These are phyloP conservation scores for Mortierella sp. DNA, from an alignment of 371 early-diverging fungal genomes.

Conservation along the genomic window DNA sequence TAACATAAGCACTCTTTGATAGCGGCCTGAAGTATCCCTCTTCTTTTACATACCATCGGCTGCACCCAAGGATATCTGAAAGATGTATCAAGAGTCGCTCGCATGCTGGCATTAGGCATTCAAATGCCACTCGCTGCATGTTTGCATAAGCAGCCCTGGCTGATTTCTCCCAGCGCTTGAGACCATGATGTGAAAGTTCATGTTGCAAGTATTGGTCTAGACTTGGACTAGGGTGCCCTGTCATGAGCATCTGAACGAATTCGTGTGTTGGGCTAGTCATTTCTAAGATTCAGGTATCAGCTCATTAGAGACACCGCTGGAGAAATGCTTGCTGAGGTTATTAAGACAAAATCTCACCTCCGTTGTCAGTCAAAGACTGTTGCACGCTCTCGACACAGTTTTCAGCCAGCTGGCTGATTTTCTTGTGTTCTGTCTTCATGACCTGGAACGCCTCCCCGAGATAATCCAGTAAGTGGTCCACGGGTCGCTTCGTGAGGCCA, in stretches of 20 bases:
- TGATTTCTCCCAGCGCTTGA: conserved; percentile 32
- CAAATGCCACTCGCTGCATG: conserved; percentile 35
- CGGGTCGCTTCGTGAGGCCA: conserved; percentile 21
- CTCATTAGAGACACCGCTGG: neutral
- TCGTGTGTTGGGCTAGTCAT: conserved; percentile 26
- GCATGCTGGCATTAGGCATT: conserved; percentile 37
- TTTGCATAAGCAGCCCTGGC: conserved; percentile 26
- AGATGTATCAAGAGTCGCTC: conserved; percentile 38
- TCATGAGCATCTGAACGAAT: conserved; percentile 38
- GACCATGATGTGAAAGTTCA: conserved; percentile 34
- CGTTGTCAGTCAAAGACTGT: conserved; percentile 17
- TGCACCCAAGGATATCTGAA: conserved; percentile 40
- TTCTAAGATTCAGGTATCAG: conserved; percentile 17
- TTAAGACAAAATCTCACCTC: conserved; percentile 19
- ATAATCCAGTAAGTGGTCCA: conserved; percentile 20
- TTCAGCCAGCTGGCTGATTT: conserved; percentile 20
- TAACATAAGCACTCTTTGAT: too few relatives aligned
- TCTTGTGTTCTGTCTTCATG: conserved; percentile 31
- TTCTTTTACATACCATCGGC: conserved; percentile 50
- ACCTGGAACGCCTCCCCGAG: conserved; percentile 23
- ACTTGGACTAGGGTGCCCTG: conserved; percentile 31
- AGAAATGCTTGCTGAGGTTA: too few relatives aligned
- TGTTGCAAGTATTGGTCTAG: conserved; percentile 35
- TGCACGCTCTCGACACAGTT: conserved; percentile 30
- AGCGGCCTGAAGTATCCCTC: too few relatives aligned